phyloP scores from a whole-genome alignment of 371 early-diverging fungal genomes.

The Syncephalastrum sp. region DNA sequence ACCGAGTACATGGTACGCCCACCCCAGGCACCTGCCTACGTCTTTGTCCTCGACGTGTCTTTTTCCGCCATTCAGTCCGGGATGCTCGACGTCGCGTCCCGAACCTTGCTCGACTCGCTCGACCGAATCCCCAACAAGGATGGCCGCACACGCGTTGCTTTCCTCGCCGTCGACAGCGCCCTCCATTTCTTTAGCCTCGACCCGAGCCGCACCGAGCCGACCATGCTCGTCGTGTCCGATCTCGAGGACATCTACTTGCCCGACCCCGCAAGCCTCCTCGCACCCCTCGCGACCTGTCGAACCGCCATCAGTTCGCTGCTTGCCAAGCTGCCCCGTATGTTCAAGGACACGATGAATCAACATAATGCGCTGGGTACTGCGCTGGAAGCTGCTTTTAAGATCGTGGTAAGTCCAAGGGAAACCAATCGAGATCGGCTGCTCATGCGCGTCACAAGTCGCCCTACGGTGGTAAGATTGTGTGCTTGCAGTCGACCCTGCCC shows the following conservation, averaged over 20 bases:
- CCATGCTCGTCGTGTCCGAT: slow-evolving; percentile 92
- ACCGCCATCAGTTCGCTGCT: slow-evolving; percentile 70
- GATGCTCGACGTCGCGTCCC: slow-evolving; percentile 71
- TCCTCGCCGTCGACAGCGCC: slow-evolving; percentile 87
- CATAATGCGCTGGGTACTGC: slow-evolving; percentile 88
- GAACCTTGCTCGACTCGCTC: slow-evolving; percentile 78
- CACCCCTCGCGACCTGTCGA: slow-evolving; percentile 79
- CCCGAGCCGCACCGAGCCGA: slow-evolving; percentile 68
- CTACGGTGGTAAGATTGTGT: slow-evolving; percentile 90
- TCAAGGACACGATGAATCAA: slow-evolving; percentile 73
- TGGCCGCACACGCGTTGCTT: slow-evolving; percentile 84
- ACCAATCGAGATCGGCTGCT: background rate
- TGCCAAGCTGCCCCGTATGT: slow-evolving; percentile 78
- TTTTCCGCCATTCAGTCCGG: slow-evolving; percentile 83
- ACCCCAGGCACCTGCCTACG: slow-evolving; percentile 90
- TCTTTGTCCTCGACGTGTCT: slow-evolving; percentile 94
- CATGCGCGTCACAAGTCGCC: slow-evolving; percentile 38
- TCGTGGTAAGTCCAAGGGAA: slow-evolving; percentile 57
- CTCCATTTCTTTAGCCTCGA: slow-evolving; percentile 90
- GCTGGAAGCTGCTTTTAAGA: slow-evolving; percentile 79
- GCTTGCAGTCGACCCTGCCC: slow-evolving; percentile 81
- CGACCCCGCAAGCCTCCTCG: slow-evolving; percentile 81
- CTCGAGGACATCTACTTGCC: slow-evolving; percentile 89
- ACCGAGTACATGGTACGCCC: slow-evolving; percentile 93
- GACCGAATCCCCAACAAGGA: slow-evolving; percentile 88